Percentiles rank a stretch among this genome's conserved stretches.
These are phyloP conservation scores for Dactylellina cionopaga DNA, from an alignment of 2,329 filamentous ascomycete genomes.

Conservation along the genomic window DNA sequence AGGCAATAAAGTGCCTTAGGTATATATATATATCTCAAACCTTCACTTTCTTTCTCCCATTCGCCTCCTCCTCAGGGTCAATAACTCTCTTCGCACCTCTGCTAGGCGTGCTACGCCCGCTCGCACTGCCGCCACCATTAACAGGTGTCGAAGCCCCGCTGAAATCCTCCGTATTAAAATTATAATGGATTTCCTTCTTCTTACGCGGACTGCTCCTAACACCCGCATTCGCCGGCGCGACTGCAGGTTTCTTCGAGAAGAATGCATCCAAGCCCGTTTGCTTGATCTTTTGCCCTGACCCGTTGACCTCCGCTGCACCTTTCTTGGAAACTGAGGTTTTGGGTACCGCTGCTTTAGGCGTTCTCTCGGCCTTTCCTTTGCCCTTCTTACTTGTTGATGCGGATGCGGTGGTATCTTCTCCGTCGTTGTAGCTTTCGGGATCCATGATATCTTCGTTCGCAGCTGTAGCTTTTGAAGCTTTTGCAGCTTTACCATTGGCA, in stretches of 20 bases:
- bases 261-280: conserved; percentile 44
- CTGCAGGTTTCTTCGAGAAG: conserved; percentile 37
- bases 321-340: conserved; percentile 34
- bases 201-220: conserved; percentile 52
- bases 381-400: conserved; percentile 8
- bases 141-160: conserved; percentile 38
- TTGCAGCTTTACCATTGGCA: neutral
- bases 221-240: neutral
- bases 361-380: conserved; percentile 19
- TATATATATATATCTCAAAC: conserved; percentile 8
- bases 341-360: conserved; percentile 20
- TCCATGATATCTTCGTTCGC: neutral
- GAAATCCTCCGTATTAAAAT: conserved; percentile 7
- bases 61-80: conserved; percentile 34
- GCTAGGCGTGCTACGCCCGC: conserved; percentile 47
- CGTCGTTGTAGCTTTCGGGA: neutral
- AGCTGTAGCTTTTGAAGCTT: neutral
- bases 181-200: conserved; percentile 20
- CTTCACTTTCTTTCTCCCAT: conserved; percentile 42
- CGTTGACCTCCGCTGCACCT: neutral
- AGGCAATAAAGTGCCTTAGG: neutral
- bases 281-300: conserved; percentile 23
- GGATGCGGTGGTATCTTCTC: conserved; percentile 19
- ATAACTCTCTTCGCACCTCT: conserved; percentile 32
- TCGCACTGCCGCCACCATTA: conserved; percentile 33